Evolutionary conservation across 257 asterid species (phyloP), one percentile per base, ranked within the genome.

Genomic region (Phtheirospermum japonicum): DNA sequence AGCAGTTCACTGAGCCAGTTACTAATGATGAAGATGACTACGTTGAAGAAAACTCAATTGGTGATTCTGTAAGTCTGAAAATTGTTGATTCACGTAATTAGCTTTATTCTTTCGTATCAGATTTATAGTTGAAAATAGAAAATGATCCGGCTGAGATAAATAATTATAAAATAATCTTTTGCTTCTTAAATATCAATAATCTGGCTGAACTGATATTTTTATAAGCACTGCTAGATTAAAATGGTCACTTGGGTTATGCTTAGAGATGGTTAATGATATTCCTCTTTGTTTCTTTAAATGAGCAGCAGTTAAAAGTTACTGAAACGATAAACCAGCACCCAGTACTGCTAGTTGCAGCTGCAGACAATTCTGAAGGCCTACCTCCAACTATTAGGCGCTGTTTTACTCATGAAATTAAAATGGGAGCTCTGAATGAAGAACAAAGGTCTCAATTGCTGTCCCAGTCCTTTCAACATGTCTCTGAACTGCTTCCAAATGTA

Each of bases 361-460:
- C 91, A 50, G 96, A 89, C 63, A 80, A 72, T 72, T 71, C 85
- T 65, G 99, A 93, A 82, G 99, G 95, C 60, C 86, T 89, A 51
- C 94, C 95, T 73, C 89, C 91, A 68, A 69, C 80, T 46, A 85
- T 93, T 58, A 81, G 99, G 63, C 95, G 96, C 13, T 89, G 97
- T 70, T 93, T 89, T 74, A 93, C 91, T 71, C 99, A 86, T 81
- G 99, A 93, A 85, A 72, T 93, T 52, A 83, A 79, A 59, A 78
- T 93, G 81, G 90, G 79, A 57, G 78, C 89, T 32, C 82, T 89
- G 76, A 82, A 69, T 19, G 96, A 87, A 81, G 96, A 89, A 59
- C 97, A 93, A 75, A 82, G 95, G 70, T 76, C 53, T 57, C 83
- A 83, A 63, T 78, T 89, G 89, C 75, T 93, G 76, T 82, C 84